phyloP scores from a whole-genome alignment of 495 filamentous ascomycete species.

The Trichocladium antarcticum region DNA sequence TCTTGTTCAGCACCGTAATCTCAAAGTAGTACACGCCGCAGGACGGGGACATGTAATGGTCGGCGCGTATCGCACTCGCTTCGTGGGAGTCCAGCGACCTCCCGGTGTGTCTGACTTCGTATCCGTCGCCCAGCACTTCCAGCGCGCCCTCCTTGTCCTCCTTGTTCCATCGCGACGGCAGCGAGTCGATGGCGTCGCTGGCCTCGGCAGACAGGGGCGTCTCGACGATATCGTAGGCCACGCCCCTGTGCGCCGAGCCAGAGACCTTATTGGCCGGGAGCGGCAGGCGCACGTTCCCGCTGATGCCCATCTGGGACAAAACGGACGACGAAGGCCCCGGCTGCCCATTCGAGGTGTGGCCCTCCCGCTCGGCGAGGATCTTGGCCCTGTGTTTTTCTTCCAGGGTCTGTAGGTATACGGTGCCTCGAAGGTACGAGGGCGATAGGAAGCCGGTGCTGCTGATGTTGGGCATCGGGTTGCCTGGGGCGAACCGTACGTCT shows the following conservation, averaged over 20 bases:
- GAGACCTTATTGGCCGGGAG: slow-evolving; percentile 40
- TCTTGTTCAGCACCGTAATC: slow-evolving; percentile 71
- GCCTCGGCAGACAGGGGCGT: slow-evolving; percentile 30
- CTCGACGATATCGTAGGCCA: slow-evolving; percentile 81
- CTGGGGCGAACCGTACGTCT: slow-evolving; percentile 16
- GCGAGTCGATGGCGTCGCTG: slow-evolving; percentile 48
- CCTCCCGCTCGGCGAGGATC: slow-evolving; percentile 28
- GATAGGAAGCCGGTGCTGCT: slow-evolving; percentile 47
- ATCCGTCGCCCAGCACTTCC: slow-evolving; percentile 63
- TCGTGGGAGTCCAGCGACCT: slow-evolving; percentile 51
- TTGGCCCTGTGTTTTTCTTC: slow-evolving; percentile 57
- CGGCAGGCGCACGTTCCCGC: slow-evolving; percentile 35
- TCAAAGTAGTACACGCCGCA: slow-evolving; percentile 97
- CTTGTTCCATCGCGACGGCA: slow-evolving; percentile 77
- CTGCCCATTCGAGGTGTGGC: background rate
- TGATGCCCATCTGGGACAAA: slow-evolving; percentile 42
- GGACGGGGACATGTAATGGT: slow-evolving; percentile 82
- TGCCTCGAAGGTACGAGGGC: slow-evolving; percentile 70
- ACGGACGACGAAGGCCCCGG: background rate
- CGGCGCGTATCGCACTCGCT: slow-evolving; percentile 71
- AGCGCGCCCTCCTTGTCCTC: slow-evolving; percentile 61
- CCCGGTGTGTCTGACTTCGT: slow-evolving; percentile 63
- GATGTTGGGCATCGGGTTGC: slow-evolving; percentile 17
- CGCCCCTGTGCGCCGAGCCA: slow-evolving; percentile 56
- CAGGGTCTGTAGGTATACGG: slow-evolving; percentile 64